phyloP scores from a whole-genome alignment of 2,329 filamentous ascomycete species.

The Cladorrhinum sp. region DNA sequence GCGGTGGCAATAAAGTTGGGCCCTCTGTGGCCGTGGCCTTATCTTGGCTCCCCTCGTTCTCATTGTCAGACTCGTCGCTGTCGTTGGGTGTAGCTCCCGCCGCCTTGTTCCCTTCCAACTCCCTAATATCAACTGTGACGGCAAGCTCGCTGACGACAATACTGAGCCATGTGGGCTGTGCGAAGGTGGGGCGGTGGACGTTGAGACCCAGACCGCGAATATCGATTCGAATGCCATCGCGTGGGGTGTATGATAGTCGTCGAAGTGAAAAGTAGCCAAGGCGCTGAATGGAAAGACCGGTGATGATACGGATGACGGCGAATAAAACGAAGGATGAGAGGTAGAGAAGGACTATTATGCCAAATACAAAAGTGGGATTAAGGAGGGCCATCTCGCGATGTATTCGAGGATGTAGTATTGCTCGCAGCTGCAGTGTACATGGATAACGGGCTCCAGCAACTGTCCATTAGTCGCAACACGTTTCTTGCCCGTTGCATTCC shows the following conservation, averaged over 20 bases:
- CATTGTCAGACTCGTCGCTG: slow-evolving; percentile 24
- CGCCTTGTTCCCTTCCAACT: slow-evolving; percentile 53
- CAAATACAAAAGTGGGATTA: slow-evolving; percentile 79
- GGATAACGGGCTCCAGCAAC: slow-evolving; percentile 16
- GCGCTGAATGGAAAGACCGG: slow-evolving; percentile 91
- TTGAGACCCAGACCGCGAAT: slow-evolving; percentile 84
- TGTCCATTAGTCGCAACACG: slow-evolving; percentile 15
- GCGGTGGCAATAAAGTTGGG: slow-evolving; percentile 19
- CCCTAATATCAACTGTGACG: slow-evolving; percentile 74
- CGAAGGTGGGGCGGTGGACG: slow-evolving; percentile 90
- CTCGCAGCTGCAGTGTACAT: slow-evolving; percentile 6
- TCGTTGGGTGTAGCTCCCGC: slow-evolving; percentile 27
- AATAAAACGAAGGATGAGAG: slow-evolving; percentile 90
- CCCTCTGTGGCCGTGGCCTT: slow-evolving; percentile 4
- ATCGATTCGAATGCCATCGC: slow-evolving; percentile 85
- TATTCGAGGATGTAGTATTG: slow-evolving; percentile 5
- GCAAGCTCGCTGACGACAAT: slow-evolving; percentile 82
- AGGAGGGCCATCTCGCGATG: slow-evolving; percentile 57
- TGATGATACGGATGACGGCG: slow-evolving; percentile 86
- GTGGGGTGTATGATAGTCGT: slow-evolving; percentile 83
- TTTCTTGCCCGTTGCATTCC: slow-evolving; percentile 10
- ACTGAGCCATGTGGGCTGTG: slow-evolving; percentile 94
- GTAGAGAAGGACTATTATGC: slow-evolving; percentile 81
- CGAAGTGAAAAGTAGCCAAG: slow-evolving; percentile 90
- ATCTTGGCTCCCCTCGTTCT: not conserved